Evolutionary conservation across 140 eudicot genomes (phyloP).

Genomic region (Stevia rebaudiana): DNA sequence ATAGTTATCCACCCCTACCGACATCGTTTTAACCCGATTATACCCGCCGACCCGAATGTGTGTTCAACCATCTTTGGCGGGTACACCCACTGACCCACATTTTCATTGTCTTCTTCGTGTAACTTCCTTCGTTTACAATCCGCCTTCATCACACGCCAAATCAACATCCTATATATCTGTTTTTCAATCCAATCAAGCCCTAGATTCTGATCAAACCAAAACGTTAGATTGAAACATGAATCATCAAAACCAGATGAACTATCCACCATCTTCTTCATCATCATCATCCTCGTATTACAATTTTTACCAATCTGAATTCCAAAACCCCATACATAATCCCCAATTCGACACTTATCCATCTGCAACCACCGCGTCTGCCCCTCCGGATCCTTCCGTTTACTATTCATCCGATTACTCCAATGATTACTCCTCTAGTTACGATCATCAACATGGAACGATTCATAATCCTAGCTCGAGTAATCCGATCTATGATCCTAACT

Average conservation of each 20-base stretch:
- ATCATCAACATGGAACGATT: constrained; percentile 20
- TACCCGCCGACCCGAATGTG: background rate
- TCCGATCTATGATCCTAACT: constrained; percentile 23
- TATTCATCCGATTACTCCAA: constrained; percentile 28
- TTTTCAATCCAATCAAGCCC: constrained; percentile 15
- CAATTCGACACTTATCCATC: constrained; percentile 26
- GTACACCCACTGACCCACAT: constrained; percentile 11
- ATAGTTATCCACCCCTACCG: constrained; percentile 13
- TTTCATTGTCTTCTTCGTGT: constrained; percentile 8
- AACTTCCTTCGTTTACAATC: constrained; percentile 14
- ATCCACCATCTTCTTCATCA: constrained; percentile 21
- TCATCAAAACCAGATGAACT: constrained; percentile 30
- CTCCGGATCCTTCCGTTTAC: constrained; percentile 42
- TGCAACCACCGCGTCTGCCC: constrained; percentile 37
- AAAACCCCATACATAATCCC: constrained; percentile 38
- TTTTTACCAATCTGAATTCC: constrained; percentile 30
- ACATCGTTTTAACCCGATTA: constrained; percentile 8
- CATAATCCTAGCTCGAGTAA: constrained; percentile 20
- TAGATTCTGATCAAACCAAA: background rate
- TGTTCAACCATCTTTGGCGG: constrained; percentile 19
- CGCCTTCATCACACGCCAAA: constrained; percentile 22
- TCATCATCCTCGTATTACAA: constrained; percentile 34
- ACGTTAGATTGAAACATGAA: background rate
- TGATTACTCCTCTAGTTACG: constrained; percentile 22
- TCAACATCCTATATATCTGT: background rate